Evolutionary conservation across 176 grass and related monocot genomes (phyloP).

Genomic region (Carex scoparia): DNA sequence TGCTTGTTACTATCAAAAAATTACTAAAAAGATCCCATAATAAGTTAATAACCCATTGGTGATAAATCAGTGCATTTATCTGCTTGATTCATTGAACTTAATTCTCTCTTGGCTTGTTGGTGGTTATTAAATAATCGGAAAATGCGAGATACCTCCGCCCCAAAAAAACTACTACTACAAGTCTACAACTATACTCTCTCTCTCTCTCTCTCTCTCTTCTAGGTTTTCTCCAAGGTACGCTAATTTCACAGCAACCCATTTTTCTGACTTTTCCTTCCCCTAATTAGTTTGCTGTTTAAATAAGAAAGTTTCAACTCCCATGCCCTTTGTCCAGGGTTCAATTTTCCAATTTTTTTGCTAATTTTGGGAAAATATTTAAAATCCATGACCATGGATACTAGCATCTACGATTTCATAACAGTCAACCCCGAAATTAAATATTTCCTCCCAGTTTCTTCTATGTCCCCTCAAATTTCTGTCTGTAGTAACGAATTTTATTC

Average conservation of each 20-base stretch:
- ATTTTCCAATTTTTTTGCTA: not conserved
- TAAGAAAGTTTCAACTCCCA: not conserved
- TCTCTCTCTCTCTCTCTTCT: not conserved
- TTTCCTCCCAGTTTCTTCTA: not conserved
- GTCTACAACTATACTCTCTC: conserved; percentile 17
- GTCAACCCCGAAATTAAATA: conserved; percentile 37
- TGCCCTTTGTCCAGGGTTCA: not conserved
- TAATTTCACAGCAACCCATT: not conserved
- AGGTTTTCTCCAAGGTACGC: conserved; percentile 27
- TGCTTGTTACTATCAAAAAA: not conserved
- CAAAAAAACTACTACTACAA: conserved; percentile 8
- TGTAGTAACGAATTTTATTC: conserved; percentile 6
- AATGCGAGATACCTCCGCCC: conserved; percentile 15
- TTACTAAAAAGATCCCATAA: not conserved
- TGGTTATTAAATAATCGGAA: not conserved
- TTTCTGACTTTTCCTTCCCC: not conserved
- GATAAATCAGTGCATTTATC: not conserved
- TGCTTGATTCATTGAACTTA: not conserved
- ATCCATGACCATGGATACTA: conserved; percentile 64
- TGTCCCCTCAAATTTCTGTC: conserved; percentile 7
- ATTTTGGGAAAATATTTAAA: conserved; percentile 12
- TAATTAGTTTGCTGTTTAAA: not conserved
- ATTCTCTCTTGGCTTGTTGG: not conserved
- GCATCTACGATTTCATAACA: conserved; percentile 34
- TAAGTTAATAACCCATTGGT: not conserved